Conservation (phyloP, 164 flowering plant genomes). For the Vitis rotundifolia region DNA sequence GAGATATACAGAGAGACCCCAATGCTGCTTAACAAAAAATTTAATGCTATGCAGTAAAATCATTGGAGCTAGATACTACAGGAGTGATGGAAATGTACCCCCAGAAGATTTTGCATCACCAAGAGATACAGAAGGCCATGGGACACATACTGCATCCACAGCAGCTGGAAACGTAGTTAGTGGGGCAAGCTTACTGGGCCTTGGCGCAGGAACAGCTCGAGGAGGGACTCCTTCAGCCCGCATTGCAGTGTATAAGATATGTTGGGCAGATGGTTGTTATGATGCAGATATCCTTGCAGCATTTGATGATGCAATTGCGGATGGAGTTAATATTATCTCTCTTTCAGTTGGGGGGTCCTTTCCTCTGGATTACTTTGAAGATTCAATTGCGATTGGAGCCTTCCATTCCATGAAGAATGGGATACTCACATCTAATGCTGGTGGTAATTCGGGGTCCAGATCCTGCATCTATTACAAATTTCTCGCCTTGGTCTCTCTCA, state of each 20-base stretch:
- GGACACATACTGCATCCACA: conserved; percentile 26
- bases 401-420: conserved; percentile 19
- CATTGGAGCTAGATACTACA: conserved; percentile 8
- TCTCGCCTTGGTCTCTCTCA: conserved; percentile 28
- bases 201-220: conserved; percentile 23
- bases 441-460: conserved; percentile 31
- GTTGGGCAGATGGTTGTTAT: conserved; percentile 19
- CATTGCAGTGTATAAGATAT: conserved; percentile 23
- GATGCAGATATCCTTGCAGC: conserved; percentile 24
- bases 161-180: conserved; percentile 21
- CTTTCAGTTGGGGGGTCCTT: conserved; percentile 7
- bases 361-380: not conserved
- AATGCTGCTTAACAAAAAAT: not conserved
- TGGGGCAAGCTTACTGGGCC: conserved; percentile 19
- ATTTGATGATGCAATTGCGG: conserved; percentile 24
- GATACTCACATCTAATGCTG: conserved; percentile 23
- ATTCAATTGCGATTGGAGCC: conserved; percentile 29
- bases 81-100: not conserved
- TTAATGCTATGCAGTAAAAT: not conserved
- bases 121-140: conserved; percentile 25
- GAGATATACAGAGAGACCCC: no score
- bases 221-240: conserved; percentile 30
- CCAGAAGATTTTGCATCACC: conserved; percentile 8
- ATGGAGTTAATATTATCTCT: conserved; percentile 29
- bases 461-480: not conserved